phyloP scores from a whole-genome alignment of 495 filamentous ascomycete species.

The Letharia lupina region DNA sequence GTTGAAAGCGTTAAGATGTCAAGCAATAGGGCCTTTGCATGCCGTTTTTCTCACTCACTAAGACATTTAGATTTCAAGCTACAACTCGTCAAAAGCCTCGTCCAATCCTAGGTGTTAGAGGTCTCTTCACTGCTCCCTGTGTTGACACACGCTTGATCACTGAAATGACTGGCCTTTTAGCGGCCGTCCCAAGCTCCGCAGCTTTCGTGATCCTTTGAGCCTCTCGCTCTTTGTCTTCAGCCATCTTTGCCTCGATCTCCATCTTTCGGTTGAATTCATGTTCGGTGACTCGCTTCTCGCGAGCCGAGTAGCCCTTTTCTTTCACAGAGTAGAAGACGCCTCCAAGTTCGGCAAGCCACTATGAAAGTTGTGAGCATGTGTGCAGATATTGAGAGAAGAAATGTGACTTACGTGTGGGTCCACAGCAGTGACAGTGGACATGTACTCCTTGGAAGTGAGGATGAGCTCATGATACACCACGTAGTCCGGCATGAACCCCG shows the following conservation, averaged over 20 bases:
- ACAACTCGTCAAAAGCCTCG: constrained; percentile 26
- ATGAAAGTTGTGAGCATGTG: constrained; percentile 10
- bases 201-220: constrained; percentile 22
- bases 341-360: constrained; percentile 94
- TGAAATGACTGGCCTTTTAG: constrained; percentile 17
- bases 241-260: constrained; percentile 93
- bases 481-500: constrained; percentile 91
- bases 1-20: no score
- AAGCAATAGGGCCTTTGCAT: background rate
- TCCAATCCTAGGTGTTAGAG: constrained; percentile 29
- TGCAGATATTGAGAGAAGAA: background rate
- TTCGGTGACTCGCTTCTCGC: constrained; percentile 84
- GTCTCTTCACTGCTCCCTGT: constrained; percentile 32
- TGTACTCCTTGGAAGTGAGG: constrained; percentile 94
- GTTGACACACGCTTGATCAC: constrained; percentile 27
- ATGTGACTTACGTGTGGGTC: constrained; percentile 65
- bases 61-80: background rate
- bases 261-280: constrained; percentile 90
- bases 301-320: constrained; percentile 90
- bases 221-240: constrained; percentile 65
- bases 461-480: constrained; percentile 98
- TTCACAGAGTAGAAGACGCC: constrained; percentile 99
- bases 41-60: background rate
- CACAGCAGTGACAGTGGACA: constrained; percentile 93
- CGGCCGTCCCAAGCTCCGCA: constrained; percentile 13